Conservation (phyloP, 441 rosid species). For the Viola pubescens region DNA sequence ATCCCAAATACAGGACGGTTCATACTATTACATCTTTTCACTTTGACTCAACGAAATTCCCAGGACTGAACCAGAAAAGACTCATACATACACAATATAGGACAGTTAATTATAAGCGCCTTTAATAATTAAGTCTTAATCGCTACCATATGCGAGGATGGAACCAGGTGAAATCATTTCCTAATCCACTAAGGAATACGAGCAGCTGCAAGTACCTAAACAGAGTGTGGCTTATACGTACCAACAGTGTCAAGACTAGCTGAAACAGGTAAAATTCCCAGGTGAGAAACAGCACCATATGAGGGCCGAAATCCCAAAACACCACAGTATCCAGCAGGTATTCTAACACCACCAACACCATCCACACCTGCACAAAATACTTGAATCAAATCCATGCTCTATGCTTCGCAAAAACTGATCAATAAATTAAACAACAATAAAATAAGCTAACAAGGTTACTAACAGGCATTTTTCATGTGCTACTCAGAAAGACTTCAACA, state of each 20-base stretch:
- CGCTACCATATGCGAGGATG: too few relatives aligned
- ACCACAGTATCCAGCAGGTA: constrained; percentile 86
- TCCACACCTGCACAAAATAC: constrained; percentile 61
- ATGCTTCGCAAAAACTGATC: neutral
- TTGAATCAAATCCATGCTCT: neutral
- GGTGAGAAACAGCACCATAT: constrained; percentile 55
- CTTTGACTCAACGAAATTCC: too few relatives aligned
- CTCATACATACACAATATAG: too few relatives aligned
- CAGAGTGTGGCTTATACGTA: constrained; percentile 28
- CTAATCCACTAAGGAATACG: neutral
- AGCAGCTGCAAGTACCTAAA: neutral
- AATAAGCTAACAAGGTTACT: neutral
- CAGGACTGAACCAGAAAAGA: too few relatives aligned
- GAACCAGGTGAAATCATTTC: too few relatives aligned
- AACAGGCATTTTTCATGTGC: neutral
- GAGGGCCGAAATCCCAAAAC: constrained; percentile 78
- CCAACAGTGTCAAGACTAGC: constrained; percentile 85
- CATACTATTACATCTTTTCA: too few relatives aligned
- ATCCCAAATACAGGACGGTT: too few relatives aligned
- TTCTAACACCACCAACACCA: constrained; percentile 84
- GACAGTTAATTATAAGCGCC: too few relatives aligned
- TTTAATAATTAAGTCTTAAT: too few relatives aligned
- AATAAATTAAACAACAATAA: neutral
- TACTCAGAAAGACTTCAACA: too few relatives aligned
- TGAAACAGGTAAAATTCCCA: constrained; percentile 61